phyloP scores from a whole-genome alignment of 495 filamentous ascomycete genomes.

The Aspergillus biplanus region DNA sequence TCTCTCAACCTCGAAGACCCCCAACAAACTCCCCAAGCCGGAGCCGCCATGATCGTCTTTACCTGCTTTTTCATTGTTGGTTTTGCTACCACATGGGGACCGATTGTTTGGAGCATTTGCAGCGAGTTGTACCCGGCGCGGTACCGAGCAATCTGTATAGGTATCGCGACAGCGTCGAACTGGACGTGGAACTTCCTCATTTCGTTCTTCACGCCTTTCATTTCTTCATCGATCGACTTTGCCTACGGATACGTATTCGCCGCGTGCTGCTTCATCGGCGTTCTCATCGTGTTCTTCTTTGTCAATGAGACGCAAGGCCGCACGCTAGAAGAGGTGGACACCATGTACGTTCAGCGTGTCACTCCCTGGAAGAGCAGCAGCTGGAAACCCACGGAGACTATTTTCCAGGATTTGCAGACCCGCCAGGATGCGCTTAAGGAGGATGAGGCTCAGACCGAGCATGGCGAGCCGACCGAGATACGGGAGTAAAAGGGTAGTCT shows the following conservation, averaged over 20 bases:
- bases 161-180: conserved; percentile 77
- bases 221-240: conserved; percentile 68
- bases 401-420: conserved; percentile 38
- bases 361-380: conserved; percentile 65
- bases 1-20: conserved; percentile 56
- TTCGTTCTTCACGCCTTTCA: conserved; percentile 82
- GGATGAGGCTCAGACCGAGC: conserved; percentile 21
- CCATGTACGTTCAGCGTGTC: conserved; percentile 76
- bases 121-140: conserved; percentile 81
- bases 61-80: conserved; percentile 70
- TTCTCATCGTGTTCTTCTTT: conserved; percentile 76
- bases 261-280: conserved; percentile 64
- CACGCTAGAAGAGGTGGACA: conserved; percentile 79
- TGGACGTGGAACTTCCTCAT: conserved; percentile 93
- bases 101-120: conserved; percentile 79
- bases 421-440: conserved; percentile 18
- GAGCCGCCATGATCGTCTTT: conserved; percentile 75
- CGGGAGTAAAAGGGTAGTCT: conserved; percentile 18
- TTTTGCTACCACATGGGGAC: conserved; percentile 76
- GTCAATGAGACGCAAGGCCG: conserved; percentile 71
- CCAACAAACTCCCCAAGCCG: conserved; percentile 58
- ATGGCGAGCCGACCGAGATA: conserved; percentile 28
- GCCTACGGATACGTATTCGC: conserved; percentile 82
- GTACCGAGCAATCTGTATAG: conserved; percentile 76
- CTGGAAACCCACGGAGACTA: conserved; percentile 59